Base-by-base conservation (phyloP, 345 rosid genomes). In the Pistacia integerrima region DNA sequence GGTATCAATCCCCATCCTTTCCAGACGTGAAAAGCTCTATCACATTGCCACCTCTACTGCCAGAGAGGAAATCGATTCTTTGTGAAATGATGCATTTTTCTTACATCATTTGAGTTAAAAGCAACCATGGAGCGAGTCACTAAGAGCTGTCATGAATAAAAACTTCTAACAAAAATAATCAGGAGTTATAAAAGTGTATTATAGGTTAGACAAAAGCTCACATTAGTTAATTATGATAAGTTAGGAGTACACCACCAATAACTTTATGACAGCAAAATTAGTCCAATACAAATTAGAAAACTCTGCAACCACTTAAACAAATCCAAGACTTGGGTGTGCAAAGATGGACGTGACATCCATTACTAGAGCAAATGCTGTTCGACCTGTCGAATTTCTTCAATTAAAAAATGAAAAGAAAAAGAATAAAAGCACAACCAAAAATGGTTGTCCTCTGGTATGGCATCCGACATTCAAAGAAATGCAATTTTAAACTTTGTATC, bases 11-110 rank as follows among this genome's bases (percentile, higher is more conserved):
- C 7, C 3, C 57, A 4, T 38, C 56, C 56, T 52, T 52, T 52
- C 56, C 18, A 54, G 17, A 3, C n/a, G n/a, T 18, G 18, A 54
- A 18, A 13, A 13, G 57, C n/a, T 13, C 17, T 14, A 16, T 54
- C 57, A 54, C 18, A 54, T 17, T 64, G 44, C 67, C 67, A 64
- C 48, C 67, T 64, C 33, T 36, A 14, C 46, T 35, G 67, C 67
- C n/a, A 36, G 67, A 64, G 17, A 33, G 48, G 46, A n/a, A 12
- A 13, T 11, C 20, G 4, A 36, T 64, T 64, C 11, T 64, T 64
- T 13, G 1, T 35, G 11, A 64, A 41, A 33, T 63, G 44, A 63
- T 36, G 46, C 67, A 64, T 4, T 36, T 64, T 28, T 8, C n/a
- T 36, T 35, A 36, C 22, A 33, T 63, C 67, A 63, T 2, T 38